A percentile compares a stretch with the other conserved stretches of the same genome.
phyloP scores from a whole-genome alignment of 2,329 filamentous ascomycete species.

The Ascochyta pisi region DNA sequence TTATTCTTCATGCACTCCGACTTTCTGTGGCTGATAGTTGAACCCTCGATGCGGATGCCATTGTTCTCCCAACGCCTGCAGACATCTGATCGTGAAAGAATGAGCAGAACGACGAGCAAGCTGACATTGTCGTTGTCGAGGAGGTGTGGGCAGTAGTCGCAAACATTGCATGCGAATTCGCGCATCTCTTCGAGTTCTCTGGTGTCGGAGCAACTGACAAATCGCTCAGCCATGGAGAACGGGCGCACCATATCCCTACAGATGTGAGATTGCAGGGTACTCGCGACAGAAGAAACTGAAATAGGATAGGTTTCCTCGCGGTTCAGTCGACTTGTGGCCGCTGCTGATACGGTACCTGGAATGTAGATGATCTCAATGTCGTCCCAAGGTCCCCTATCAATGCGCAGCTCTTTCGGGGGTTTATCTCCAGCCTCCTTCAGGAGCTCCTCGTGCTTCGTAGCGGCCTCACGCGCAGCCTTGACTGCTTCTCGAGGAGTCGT shows the following conservation, averaged over 20 bases:
- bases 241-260: slow-evolving; percentile 46
- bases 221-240: slow-evolving; percentile 44
- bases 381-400: slow-evolving; percentile 42
- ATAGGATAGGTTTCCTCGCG: slow-evolving; percentile 46
- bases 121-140: slow-evolving; percentile 50
- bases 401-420: slow-evolving; percentile 28
- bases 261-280: slow-evolving; percentile 43
- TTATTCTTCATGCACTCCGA: slow-evolving; percentile 49
- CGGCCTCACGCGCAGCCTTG: slow-evolving; percentile 39
- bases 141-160: slow-evolving; percentile 48
- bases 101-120: slow-evolving; percentile 45
- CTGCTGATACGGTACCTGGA: slow-evolving; percentile 47
- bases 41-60: slow-evolving; percentile 49
- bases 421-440: slow-evolving; percentile 24
- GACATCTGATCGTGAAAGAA: slow-evolving; percentile 45
- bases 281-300: slow-evolving; percentile 43
- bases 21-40: slow-evolving; percentile 48
- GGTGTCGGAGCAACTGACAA: slow-evolving; percentile 42
- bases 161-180: slow-evolving; percentile 44
- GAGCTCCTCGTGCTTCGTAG: slow-evolving; percentile 25
- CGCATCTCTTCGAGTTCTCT: slow-evolving; percentile 43
- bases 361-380: slow-evolving; percentile 50
- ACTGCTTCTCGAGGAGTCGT: slow-evolving; percentile 42
- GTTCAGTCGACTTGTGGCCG: slow-evolving; percentile 44
- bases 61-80: slow-evolving; percentile 46